Evolutionary conservation across 805 yeast species (phyloP).

Genomic region (Scheffersomyces lignosus): DNA sequence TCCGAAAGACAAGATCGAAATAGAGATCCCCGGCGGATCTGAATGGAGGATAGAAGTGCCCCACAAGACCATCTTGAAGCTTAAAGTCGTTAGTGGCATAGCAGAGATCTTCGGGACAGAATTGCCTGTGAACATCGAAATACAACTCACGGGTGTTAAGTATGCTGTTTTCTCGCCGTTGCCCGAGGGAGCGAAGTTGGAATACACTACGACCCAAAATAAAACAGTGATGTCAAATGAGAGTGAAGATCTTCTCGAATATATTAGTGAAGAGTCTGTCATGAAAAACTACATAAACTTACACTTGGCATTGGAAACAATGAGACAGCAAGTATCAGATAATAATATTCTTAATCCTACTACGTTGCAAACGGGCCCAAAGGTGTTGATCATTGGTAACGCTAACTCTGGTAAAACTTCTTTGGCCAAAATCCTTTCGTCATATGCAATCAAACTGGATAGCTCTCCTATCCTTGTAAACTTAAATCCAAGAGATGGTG

Average conservation of each 20-base stretch:
- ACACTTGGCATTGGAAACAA: conserved; percentile 72
- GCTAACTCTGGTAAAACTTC: conserved; percentile 77
- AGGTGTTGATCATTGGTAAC: conserved; percentile 74
- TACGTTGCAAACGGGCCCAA: conserved; percentile 46
- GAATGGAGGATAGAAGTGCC: conserved; percentile 83
- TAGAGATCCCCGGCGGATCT: conserved; percentile 35
- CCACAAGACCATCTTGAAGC: conserved; percentile 46
- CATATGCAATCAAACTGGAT: conserved; percentile 77
- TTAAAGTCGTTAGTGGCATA: conserved; percentile 61
- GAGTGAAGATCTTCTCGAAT: conserved; percentile 49
- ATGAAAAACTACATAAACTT: conserved; percentile 64
- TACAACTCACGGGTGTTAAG: conserved; percentile 38
- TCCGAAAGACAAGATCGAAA: conserved; percentile 9
- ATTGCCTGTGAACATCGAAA: conserved; percentile 65
- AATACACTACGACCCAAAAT: conserved; percentile 37
- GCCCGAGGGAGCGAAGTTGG: conserved; percentile 64
- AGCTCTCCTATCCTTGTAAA: conserved; percentile 71
- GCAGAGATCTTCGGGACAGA: conserved; percentile 96
- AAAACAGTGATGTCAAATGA: conserved; percentile 30
- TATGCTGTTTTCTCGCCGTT: conserved; percentile 40
- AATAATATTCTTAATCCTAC: conserved; percentile 15
- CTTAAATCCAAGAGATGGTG: conserved; percentile 72
- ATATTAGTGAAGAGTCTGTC: conserved; percentile 69
- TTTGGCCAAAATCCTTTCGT: conserved; percentile 61
- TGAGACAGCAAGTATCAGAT: conserved; percentile 33